Percentiles rank a stretch among this genome's conserved stretches.
These are phyloP conservation scores for Lachancea meyersii DNA, from an alignment of 805 yeast genomes.

Conservation along the genomic window DNA sequence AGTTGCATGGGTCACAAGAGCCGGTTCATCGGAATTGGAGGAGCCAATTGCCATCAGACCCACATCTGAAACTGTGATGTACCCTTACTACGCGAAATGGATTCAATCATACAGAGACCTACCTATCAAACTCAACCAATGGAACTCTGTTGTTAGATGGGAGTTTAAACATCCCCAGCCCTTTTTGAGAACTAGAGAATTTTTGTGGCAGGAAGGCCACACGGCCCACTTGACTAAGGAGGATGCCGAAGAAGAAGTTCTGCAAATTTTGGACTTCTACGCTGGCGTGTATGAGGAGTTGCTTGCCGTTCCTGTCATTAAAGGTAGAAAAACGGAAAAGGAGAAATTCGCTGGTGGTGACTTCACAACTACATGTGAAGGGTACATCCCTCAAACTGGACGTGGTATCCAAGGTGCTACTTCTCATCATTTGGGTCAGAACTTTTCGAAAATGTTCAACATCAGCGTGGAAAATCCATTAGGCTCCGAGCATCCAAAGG, in stretches of 20 bases:
- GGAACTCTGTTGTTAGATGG: conserved; percentile 99
- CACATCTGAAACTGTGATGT: conserved; percentile 99
- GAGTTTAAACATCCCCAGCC: conserved; percentile 99
- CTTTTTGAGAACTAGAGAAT: conserved; percentile 96
- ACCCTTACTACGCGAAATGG: conserved; percentile 99
- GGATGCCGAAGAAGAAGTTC: conserved; percentile 78
- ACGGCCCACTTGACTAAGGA: conserved; percentile 87
- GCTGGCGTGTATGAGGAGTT: conserved; percentile 80
- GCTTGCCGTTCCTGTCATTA: conserved; percentile 94
- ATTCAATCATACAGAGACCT: conserved; percentile 96
- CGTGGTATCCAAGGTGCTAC: conserved; percentile 99
- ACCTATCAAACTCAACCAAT: conserved; percentile 93
- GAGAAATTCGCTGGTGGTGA: conserved; percentile 98
- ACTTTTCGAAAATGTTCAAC: conserved; percentile 97
- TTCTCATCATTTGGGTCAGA: conserved; percentile 95
- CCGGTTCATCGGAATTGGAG: conserved; percentile 89
- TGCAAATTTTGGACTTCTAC: conserved; percentile 80
- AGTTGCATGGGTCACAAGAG: conserved; percentile 99
- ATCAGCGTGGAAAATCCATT: conserved; percentile 93
- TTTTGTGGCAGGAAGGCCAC: conserved; percentile 99
- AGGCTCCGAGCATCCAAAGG: conserved; percentile 79
- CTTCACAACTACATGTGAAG: conserved; percentile 93
- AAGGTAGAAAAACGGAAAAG: conserved; percentile 93
- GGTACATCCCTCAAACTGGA: conserved; percentile 96
- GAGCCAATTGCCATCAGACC: conserved; percentile 99